phyloP scores from a whole-genome alignment of 2,329 filamentous ascomycete species.

The Penicillium sp. region DNA sequence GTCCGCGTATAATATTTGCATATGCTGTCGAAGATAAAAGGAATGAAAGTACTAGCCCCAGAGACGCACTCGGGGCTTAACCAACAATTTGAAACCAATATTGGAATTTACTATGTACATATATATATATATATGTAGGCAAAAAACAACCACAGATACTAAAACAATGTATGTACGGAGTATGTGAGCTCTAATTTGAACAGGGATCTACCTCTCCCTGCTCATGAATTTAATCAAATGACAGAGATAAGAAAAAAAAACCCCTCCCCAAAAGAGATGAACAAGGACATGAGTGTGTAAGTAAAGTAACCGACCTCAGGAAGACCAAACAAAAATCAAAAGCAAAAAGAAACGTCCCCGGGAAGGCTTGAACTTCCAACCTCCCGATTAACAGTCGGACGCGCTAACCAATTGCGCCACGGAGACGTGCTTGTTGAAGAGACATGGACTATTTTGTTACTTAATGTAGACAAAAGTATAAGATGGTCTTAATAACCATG shows the following conservation, averaged over 20 bases:
- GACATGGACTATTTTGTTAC: too few relatives aligned
- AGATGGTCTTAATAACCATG: too few relatives aligned
- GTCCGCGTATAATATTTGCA: slow-evolving; percentile 34
- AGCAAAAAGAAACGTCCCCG: neutral
- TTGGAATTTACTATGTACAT: neutral
- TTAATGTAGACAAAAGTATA: too few relatives aligned
- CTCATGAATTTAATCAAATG: neutral
- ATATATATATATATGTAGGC: too few relatives aligned
- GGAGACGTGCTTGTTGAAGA: neutral
- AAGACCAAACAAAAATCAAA: too few relatives aligned
- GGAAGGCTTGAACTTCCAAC: slow-evolving; percentile 5
- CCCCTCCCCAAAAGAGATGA: neutral
- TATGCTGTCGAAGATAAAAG: slow-evolving; percentile 47
- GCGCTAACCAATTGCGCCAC: slow-evolving; percentile 5
- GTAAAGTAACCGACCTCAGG: too few relatives aligned
- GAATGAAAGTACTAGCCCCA: slow-evolving; percentile 52
- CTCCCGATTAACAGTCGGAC: slow-evolving; percentile 4
- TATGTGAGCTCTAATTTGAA: neutral
- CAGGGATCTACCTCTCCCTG: neutral
- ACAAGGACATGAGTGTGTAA: too few relatives aligned
- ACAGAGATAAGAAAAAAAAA: neutral
- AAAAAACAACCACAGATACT: neutral
- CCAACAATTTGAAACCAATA: neutral
- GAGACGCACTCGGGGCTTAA: neutral
- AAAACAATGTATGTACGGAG: too few relatives aligned